Conservation (phyloP, 1,284 basidiomycete genomes). For the Ganoderma leucocontextum region DNA sequence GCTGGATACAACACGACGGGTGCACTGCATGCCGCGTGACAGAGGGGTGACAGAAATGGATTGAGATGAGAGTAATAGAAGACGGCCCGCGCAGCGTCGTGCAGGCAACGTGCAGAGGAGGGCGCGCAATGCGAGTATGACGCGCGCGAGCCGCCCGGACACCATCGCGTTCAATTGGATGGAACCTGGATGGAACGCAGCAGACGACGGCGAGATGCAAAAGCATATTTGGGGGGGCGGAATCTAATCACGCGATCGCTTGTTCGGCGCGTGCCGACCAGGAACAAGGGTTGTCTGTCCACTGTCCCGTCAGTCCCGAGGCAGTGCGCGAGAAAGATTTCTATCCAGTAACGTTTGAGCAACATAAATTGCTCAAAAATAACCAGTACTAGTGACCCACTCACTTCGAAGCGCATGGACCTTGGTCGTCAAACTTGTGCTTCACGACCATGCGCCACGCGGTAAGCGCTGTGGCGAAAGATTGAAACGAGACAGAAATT, state of each 20-base stretch:
- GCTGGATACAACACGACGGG: conserved; percentile 4
- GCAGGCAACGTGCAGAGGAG: conserved; percentile 23
- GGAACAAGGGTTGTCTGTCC: conserved; percentile 26
- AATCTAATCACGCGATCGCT: conserved; percentile 17
- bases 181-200: conserved; percentile 7
- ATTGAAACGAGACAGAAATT: neutral
- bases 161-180: conserved; percentile 13
- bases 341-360: neutral
- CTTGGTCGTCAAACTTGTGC: neutral
- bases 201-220: neutral
- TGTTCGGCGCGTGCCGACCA: conserved; percentile 22
- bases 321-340: conserved; percentile 7
- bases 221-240: conserved; percentile 16
- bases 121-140: neutral
- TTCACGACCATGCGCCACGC: conserved; percentile 1
- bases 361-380: neutral
- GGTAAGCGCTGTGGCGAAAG: conserved; percentile 5
- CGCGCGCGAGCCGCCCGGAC: neutral
- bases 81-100: conserved; percentile 9
- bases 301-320: conserved; percentile 24
- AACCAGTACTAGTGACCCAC: neutral
- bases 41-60: conserved; percentile 7
- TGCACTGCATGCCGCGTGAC: conserved; percentile 3
- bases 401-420: neutral
- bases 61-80: conserved; percentile 2